phyloP scores from a whole-genome alignment of 345 rosid genomes.

The Pugionium cornutum region DNA sequence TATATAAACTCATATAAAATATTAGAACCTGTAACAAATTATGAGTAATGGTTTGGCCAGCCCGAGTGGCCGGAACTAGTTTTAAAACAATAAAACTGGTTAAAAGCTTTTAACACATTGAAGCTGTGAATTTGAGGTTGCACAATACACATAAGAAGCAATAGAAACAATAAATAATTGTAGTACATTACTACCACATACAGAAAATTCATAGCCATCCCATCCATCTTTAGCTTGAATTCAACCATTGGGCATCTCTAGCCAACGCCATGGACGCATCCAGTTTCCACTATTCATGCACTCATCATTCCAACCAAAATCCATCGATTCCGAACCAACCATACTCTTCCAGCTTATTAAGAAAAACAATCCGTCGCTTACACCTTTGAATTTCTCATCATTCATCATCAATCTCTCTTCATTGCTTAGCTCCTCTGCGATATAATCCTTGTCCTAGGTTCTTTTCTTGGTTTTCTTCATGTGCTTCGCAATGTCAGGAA shows the following conservation, averaged over 20 bases:
- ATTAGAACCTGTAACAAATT: slow-evolving; percentile 12
- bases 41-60: no score
- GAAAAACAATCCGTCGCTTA: slow-evolving; percentile 33
- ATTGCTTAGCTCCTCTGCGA: neutral
- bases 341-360: slow-evolving; percentile 49
- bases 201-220: neutral
- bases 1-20: neutral
- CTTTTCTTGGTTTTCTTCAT: slow-evolving; percentile 33
- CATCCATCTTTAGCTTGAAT: slow-evolving; percentile 1
- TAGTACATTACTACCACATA: no score
- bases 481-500: slow-evolving; percentile 32
- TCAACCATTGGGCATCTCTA: neutral
- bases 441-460: slow-evolving; percentile 1
- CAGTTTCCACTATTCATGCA: slow-evolving; percentile 38
- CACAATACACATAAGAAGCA: no score
- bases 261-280: slow-evolving; percentile 10
- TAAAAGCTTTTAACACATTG: no score
- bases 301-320: slow-evolving; percentile 50
- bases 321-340: slow-evolving; percentile 17
- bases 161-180: no score
- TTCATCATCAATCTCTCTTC: slow-evolving; percentile 33
- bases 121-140: no score
- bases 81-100: no score
- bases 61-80: no score
- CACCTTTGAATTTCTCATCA: slow-evolving; percentile 26